Evolutionary conservation across 495 filamentous ascomycete species (phyloP).

Genomic region (Trichoderma asperelloides): DNA sequence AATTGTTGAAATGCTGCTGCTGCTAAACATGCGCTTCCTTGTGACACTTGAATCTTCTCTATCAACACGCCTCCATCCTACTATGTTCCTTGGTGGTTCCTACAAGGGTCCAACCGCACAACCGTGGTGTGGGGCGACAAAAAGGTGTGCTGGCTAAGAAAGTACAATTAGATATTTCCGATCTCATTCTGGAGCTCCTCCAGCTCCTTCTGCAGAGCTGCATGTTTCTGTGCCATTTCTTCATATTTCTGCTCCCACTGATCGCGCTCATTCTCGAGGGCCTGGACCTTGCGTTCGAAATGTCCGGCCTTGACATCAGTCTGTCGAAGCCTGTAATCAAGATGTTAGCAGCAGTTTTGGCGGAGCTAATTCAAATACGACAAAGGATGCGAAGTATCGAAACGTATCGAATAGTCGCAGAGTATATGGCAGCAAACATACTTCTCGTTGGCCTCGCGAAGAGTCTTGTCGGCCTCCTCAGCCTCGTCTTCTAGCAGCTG

Average conservation of each 20-base stretch:
- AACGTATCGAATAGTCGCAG: background rate
- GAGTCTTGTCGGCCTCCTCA: conserved; percentile 85
- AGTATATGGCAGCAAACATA: conserved; percentile 38
- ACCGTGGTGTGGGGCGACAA: background rate
- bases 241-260: conserved; percentile 96
- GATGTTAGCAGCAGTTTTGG: conserved; percentile 13
- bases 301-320: conserved; percentile 99
- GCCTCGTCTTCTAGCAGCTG: conserved; percentile 96
- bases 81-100: background rate
- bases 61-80: background rate
- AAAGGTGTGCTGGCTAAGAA: background rate
- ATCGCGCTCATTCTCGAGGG: conserved; percentile 79
- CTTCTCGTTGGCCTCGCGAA: conserved; percentile 98
- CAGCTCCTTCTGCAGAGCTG: conserved; percentile 76
- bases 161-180: conserved; percentile 65
- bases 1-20: background rate
- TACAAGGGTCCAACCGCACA: background rate
- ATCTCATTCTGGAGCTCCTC: conserved; percentile 83
- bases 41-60: background rate
- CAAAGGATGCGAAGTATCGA: background rate
- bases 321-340: conserved; percentile 68
- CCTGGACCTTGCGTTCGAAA: conserved; percentile 98
- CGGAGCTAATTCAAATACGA: no score
- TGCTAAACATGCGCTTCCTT: background rate
- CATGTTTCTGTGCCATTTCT: conserved; percentile 86